These are phyloP conservation scores for Phytopythium helicoides DNA, from an alignment of 352 stramenopile genomes.

Conservation along the genomic window DNA sequence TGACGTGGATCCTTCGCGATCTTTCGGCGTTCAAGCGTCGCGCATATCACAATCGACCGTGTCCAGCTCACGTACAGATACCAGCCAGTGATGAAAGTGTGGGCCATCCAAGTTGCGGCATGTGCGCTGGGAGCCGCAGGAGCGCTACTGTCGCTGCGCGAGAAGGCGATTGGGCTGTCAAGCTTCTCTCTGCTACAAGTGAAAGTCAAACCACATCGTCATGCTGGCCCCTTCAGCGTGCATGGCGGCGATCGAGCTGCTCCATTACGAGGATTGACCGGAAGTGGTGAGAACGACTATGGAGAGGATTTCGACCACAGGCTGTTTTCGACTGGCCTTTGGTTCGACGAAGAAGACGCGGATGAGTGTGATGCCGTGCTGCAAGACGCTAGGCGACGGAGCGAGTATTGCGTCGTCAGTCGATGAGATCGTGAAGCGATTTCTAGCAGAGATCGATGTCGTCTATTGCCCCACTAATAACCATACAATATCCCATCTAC, in stretches of 20 bases:
- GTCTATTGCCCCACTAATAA: background rate
- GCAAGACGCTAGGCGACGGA: conserved; percentile 32
- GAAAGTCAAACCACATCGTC: too few species aligned
- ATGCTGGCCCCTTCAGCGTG: too few species aligned
- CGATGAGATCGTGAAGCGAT: conserved; percentile 14
- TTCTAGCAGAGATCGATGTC: background rate
- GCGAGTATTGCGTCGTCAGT: conserved; percentile 52
- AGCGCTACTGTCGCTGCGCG: too few species aligned
- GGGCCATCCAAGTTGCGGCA: background rate
- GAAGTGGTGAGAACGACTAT: background rate
- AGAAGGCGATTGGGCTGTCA: too few species aligned
- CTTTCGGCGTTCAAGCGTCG: too few species aligned
- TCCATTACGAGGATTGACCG: background rate
- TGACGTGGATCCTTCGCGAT: too few species aligned
- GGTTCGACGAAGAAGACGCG: conserved; percentile 21
- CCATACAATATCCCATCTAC: too few species aligned
- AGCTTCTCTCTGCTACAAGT: too few species aligned
- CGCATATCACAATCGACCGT: too few species aligned
- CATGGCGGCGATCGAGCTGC: background rate
- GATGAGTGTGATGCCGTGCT: conserved; percentile 45
- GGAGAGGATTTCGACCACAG: background rate
- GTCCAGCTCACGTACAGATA: too few species aligned
- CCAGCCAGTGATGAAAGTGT: too few species aligned
- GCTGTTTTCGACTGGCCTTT: conserved; percentile 13
- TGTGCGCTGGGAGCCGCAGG: too few species aligned